Base-by-base conservation (phyloP, 345 rosid species). In the Anastatica hierochuntica region DNA sequence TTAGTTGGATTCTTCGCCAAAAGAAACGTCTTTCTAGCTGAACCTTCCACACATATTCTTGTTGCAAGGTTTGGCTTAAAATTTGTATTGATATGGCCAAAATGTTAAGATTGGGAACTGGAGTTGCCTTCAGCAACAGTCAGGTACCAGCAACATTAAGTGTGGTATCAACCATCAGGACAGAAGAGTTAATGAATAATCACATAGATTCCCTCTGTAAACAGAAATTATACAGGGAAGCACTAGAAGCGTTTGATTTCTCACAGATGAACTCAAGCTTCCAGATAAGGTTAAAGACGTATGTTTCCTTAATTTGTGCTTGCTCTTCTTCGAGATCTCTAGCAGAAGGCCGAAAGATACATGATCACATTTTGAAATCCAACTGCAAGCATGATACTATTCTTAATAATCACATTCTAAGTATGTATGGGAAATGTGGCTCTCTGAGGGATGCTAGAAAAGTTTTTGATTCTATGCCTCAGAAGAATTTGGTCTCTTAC, bases 391-490 rank as follows among this genome's bases (percentile, higher is more conserved):
- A 72, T 17, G 83, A 84, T 31, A 53, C 76, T 14, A 62, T 85
- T 69, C 76, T 63, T 23, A 51, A 72, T 40, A 77, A 85, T 69
- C 68, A 72, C 69, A 47, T 89, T 47, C 50, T 85, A 1, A 77
- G 78, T 37, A 79, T 85, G 95, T 83, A 80, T 11, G 83, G 88
- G 6, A 83, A 88, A 69, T 82, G 92, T 51, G 85, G 92, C 48
- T 74, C 77, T n/a, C 60, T 74, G 59, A 68, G 40, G 60, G 83
- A 81, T 62, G 90, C 94, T 5, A 64, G 77, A 68, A 63, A 66
- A 60, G 67, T 79, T 62, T 88, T 92, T 18, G 77, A 88, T 58
- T 70, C 58, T 56, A 92, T 92, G 90, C 80, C 77, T 20, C 60
- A 62, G 37, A 59, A 70, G 56, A 81, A 88, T 39, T 74, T 81